Base-by-base conservation (phyloP, 2,329 filamentous ascomycete species). In the Ascochyta koolunga region DNA sequence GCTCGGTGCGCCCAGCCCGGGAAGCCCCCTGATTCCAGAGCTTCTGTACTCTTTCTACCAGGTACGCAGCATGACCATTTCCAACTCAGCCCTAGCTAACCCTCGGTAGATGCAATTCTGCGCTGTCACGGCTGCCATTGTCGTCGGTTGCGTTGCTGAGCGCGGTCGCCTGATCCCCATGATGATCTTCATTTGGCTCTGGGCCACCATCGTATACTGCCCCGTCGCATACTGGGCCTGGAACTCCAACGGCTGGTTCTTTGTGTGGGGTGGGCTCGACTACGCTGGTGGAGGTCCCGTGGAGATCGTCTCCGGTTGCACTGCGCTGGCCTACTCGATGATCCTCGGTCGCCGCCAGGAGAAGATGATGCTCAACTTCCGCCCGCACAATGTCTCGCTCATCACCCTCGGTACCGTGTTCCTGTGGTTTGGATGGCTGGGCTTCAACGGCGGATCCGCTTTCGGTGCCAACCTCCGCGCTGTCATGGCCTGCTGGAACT, bases 301-400 rank as follows among this genome's bases (percentile, higher is more conserved):
- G 83, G 95, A 99, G 79, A 98, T 99, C 68, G 90, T 86, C 57
- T 98, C 95, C 53, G 95, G 95, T 73, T 82, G 96, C 78, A 95
- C 91, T 37, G 95, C 93, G 25, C 83, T 98, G 40, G 95, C 95
- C 62, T 99, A 98, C 80, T 96, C 93, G 2, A 89, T 91, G 90
- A 88, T 97, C 32, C 89, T 99, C 57, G 95, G 95, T 65, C 90
- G 92, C 71, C 91, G 95, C 64, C 95, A 97, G 80, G 93, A 98
- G 81, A 95, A 92, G 81, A 97, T 98, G 92, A 97, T 98, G 91
- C 86, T 97, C 78, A 98, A 98, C 84, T 98, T 98, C 85, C 91
- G 95, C 65, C 95, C 95, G 16, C 95, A 99, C 83, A 99, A 99
- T 81, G 95, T 98, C 64, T 96, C 93, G 5, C 85, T 98, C 70